phyloP scores from a whole-genome alignment of 2,329 filamentous ascomycete genomes.

The Epichloe hybrida region DNA sequence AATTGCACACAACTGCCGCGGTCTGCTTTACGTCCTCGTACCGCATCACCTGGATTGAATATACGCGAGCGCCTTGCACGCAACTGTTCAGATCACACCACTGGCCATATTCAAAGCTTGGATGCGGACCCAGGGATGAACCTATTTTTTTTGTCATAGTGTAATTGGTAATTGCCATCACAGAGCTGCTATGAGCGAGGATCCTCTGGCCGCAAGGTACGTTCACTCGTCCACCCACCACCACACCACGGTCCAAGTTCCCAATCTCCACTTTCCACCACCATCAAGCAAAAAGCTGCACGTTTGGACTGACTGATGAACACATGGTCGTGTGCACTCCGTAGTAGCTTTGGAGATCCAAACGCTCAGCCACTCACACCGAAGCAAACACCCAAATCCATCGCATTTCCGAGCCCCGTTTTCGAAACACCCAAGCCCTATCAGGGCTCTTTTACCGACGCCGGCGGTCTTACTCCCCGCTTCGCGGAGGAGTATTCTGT shows the following conservation, averaged over 20 bases:
- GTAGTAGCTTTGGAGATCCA: conserved; percentile 46
- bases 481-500: conserved; percentile 54
- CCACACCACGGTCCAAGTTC: conserved; percentile 2
- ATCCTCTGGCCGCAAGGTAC: conserved; percentile 43
- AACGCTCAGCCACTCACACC: conserved; percentile 48
- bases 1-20: background rate
- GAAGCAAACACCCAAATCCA: conserved; percentile 41
- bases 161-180: conserved; percentile 6
- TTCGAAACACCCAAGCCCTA: conserved; percentile 43
- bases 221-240: conserved; percentile 5
- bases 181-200: conserved; percentile 47
- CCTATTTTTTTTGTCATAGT: conserved; percentile 6
- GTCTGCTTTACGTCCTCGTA: background rate
- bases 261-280: conserved; percentile 8
- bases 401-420: conserved; percentile 38
- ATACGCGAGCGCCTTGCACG: background rate
- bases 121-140: conserved; percentile 7
- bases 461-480: conserved; percentile 43
- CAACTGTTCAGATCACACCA: background rate
- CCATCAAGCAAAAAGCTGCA: background rate
- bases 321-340: conserved; percentile 6
- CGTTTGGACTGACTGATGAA: conserved; percentile 15
- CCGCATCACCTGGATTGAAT: background rate
- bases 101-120: background rate
- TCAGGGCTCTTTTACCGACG: conserved; percentile 33